These are phyloP conservation scores for Inga oerstediana DNA, from an alignment of 306 rosid genomes.

Conservation along the genomic window DNA sequence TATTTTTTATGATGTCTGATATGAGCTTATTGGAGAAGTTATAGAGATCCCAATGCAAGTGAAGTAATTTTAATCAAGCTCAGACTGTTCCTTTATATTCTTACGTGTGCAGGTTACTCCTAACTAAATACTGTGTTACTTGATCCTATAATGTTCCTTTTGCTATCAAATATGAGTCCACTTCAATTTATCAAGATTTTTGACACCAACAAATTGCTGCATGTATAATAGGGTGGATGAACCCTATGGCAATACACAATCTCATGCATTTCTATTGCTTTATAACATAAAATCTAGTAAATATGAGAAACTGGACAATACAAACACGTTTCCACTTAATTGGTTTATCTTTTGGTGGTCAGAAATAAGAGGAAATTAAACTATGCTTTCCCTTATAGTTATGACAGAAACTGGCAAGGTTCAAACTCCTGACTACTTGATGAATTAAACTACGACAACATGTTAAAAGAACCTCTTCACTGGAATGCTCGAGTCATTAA, in stretches of 20 bases:
- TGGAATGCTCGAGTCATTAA: neutral
- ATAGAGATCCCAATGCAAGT: neutral
- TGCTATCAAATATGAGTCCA: neutral
- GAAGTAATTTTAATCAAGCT: neutral
- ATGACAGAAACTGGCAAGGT: neutral
- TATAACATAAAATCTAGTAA: neutral
- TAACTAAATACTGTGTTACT: neutral
- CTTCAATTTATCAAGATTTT: neutral
- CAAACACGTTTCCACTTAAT: neutral
- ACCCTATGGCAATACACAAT: neutral
- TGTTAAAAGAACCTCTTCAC: neutral
- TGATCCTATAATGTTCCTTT: neutral
- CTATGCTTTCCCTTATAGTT: neutral
- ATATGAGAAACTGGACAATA: neutral
- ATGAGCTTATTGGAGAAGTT: neutral
- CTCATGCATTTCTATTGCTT: neutral
- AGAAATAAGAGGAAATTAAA: neutral
- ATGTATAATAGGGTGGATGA: neutral
- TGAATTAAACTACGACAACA: neutral
- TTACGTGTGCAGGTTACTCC: neutral
- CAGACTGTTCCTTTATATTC: neutral
- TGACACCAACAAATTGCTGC: neutral
- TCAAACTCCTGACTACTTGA: neutral
- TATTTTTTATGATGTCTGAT: neutral
- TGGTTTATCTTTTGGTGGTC: neutral